Evolutionary conservation across 2,329 filamentous ascomycete genomes (phyloP), one percentile per base, ranked within the genome.

Genomic region (Colletotrichum phormii): DNA sequence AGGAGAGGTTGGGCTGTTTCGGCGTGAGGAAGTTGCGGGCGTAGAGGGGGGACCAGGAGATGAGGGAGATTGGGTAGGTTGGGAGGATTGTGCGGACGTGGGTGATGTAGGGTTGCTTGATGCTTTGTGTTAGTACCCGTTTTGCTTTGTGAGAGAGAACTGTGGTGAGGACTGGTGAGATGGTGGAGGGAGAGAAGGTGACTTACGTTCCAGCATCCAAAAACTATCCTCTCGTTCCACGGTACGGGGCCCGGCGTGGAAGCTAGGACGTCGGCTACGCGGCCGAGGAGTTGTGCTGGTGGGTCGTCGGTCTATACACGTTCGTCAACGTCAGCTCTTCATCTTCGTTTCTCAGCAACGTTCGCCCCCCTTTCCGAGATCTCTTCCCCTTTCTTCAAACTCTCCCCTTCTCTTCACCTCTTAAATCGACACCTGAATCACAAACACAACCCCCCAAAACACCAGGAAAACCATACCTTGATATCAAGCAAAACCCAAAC

Each of bases 401-500:
- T 11, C 33, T 6, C 42, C 1, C 42, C 18, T 49, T 7, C 18
- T 49, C 42, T 46, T 1, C 37, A 46, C 5, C 5, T 13, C 37
- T 2, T 4, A 26, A 26, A 26, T 4, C 13, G 3, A 2, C 37
- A 18, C 15, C 37, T 13, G 5, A 46, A 18, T 46, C 35, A 13
- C 35, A 37, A 35, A 35, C 35, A 5, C 9, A 12, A 5, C 35
- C 11, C 11, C 12, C 11, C 35, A 12, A 13, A 4, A 13, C 35
- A 37, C 5, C 35, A 12, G 35, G 35, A 37, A 37, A 37, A 2
- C 15, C 78, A 24, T 81, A 94, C 92, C 86, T 98, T 98, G 80
- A 98, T 94, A 80, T 98, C 96, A 4, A 98, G 85, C 73, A 98
- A 82, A 6, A 97, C 77, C 95, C 95, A 98, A 11, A 95, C 86